Evolutionary conservation across 805 yeast species (phyloP).

Genomic region (Phaffomyces opuntiae): DNA sequence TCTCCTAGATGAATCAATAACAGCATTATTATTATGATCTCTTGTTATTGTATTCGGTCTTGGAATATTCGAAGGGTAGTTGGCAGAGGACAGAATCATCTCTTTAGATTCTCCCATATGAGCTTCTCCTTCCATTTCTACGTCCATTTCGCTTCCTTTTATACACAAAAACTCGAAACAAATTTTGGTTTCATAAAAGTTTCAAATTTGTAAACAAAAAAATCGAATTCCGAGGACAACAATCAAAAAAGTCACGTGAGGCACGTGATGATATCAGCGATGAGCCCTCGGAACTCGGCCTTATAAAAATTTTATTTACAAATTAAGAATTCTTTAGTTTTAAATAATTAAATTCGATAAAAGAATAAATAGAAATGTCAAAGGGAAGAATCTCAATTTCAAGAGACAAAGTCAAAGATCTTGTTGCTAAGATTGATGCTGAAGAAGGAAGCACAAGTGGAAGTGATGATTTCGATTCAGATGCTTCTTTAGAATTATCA

Average conservation of each 20-base stretch:
- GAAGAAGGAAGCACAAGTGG: constrained; percentile 9
- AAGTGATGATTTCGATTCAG: constrained; percentile 9
- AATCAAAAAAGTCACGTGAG: not conserved
- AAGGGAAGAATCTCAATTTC: constrained; percentile 4
- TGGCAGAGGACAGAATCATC: not conserved
- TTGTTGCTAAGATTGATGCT: constrained; percentile 6
- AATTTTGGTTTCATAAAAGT: not conserved
- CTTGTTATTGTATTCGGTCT: too few species aligned
- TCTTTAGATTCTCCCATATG: not conserved
- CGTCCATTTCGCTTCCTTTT: not conserved
- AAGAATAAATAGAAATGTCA: not conserved
- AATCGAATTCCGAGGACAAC: not conserved
- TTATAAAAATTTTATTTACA: not conserved
- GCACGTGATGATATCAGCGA: not conserved
- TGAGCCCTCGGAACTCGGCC: constrained; percentile 1
- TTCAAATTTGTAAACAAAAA: constrained; percentile 1
- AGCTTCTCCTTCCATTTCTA: not conserved
- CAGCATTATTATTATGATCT: too few species aligned
- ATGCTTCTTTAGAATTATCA: constrained; percentile 8
- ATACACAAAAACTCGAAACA: not conserved
- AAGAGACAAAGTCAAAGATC: constrained; percentile 3
- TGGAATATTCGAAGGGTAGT: too few species aligned
- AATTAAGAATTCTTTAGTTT: not conserved
- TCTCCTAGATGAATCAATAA: too few species aligned
- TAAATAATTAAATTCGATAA: not conserved